Conservation (phyloP, 805 yeast species). For the Phaffomyces thermotolerans region DNA sequence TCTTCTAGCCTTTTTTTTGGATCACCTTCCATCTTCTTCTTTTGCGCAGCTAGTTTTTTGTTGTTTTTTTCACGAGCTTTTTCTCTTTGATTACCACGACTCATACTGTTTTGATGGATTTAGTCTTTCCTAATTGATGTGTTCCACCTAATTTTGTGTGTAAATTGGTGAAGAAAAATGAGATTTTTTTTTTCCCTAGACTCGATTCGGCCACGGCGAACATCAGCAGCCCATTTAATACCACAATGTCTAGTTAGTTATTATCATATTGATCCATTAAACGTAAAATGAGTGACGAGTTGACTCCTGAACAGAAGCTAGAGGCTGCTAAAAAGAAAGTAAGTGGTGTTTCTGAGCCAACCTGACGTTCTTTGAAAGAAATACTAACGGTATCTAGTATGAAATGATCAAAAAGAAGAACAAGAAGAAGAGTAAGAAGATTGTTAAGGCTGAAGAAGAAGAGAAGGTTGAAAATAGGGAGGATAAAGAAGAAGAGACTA, state of each 20-base stretch:
- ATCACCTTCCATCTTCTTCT: constrained; percentile 67
- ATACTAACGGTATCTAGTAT: constrained; percentile 25
- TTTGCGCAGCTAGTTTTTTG: constrained; percentile 72
- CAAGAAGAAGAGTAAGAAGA: constrained; percentile 37
- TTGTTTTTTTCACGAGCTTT: constrained; percentile 81
- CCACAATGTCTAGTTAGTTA: background rate
- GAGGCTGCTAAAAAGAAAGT: constrained; percentile 70
- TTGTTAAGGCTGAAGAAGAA: constrained; percentile 1
- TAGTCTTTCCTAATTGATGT: no score
- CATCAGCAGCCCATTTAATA: no score
- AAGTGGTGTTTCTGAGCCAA: background rate
- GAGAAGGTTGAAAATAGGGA: constrained; percentile 3
- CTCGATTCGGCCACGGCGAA: background rate
- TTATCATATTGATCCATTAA: background rate
- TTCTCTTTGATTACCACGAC: constrained; percentile 96
- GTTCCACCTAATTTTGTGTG: no score
- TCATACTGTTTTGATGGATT: constrained; percentile 43
- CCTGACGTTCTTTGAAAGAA: background rate
- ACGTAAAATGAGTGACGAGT: constrained; percentile 21
- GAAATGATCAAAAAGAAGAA: constrained; percentile 63
- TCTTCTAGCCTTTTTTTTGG: constrained; percentile 78
- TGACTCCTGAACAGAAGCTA: constrained; percentile 49
- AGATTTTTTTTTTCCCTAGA: background rate
- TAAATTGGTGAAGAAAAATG: background rate
- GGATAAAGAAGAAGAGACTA: constrained; percentile 5